Conservation (phyloP, 768 basidiomycete genomes). For the Boletus pseudopeckii region DNA sequence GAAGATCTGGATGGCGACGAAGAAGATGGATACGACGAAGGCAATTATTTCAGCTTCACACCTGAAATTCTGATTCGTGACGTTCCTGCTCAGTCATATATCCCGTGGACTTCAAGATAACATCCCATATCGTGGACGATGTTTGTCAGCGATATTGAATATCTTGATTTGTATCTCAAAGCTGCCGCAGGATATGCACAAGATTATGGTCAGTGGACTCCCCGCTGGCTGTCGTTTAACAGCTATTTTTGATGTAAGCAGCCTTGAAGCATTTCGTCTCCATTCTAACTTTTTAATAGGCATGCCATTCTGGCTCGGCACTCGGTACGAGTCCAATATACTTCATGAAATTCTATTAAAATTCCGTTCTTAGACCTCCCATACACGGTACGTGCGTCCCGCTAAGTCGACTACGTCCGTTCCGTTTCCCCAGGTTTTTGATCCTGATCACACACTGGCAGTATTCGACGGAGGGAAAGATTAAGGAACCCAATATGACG, state of each 20-base stretch:
- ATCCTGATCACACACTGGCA: conserved; percentile 23
- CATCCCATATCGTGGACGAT: conserved; percentile 86
- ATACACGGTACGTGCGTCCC: conserved; percentile 48
- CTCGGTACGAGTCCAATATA: conserved; percentile 48
- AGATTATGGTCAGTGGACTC: conserved; percentile 74
- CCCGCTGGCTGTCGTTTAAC: conserved; percentile 89
- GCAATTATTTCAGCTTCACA: conserved; percentile 25
- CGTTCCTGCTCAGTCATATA: conserved; percentile 62
- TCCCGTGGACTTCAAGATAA: conserved; percentile 65
- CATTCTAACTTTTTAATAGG: conserved; percentile 39
- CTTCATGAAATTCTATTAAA: neutral
- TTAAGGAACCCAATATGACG: conserved; percentile 90
- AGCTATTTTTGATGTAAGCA: conserved; percentile 68
- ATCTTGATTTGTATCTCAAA: conserved; percentile 1
- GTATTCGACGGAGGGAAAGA: conserved; percentile 93
- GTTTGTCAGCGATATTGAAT: conserved; percentile 41
- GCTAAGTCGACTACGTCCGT: neutral
- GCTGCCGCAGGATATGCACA: conserved; percentile 58
- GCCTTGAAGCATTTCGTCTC: neutral
- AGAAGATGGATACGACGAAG: conserved; percentile 81
- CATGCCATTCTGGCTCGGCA: conserved; percentile 87
- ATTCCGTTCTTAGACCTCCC: conserved; percentile 50
- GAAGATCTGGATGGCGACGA: conserved; percentile 83
- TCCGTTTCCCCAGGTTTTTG: neutral
- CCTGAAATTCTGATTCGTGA: neutral